Evolutionary conservation across 148 eudicot species (phyloP).

Genomic region (Heliosperma pusillum): DNA sequence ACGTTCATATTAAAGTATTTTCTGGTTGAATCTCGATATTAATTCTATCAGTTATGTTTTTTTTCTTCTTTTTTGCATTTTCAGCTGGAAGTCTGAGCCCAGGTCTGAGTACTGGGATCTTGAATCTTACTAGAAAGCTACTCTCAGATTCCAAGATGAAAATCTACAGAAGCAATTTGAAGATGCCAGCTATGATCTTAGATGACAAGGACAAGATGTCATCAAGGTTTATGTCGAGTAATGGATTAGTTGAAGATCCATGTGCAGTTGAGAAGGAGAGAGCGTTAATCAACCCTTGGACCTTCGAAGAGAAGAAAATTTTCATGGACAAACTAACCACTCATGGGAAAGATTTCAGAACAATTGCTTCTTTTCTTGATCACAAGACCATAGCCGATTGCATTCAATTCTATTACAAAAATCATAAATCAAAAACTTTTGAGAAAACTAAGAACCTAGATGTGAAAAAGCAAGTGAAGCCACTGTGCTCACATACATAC

Average conservation of each 20-base stretch:
- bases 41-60: neutral
- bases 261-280: slow-evolving; percentile 73
- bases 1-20: no score
- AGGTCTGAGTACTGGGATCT: slow-evolving; percentile 44
- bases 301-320: slow-evolving; percentile 57
- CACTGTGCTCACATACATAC: slow-evolving; percentile 42
- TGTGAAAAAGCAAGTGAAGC: slow-evolving; percentile 46
- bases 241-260: slow-evolving; percentile 83
- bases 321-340: slow-evolving; percentile 63
- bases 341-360: slow-evolving; percentile 73
- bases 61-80: slow-evolving; percentile 15
- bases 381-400: slow-evolving; percentile 87
- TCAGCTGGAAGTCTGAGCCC: slow-evolving; percentile 51
- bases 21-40: no score
- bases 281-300: slow-evolving; percentile 71
- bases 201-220: slow-evolving; percentile 50
- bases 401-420: slow-evolving; percentile 86
- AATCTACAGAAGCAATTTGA: slow-evolving; percentile 48
- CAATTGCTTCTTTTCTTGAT: slow-evolving; percentile 74
- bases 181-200: slow-evolving; percentile 78
- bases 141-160: slow-evolving; percentile 50
- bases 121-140: slow-evolving; percentile 46
- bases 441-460: slow-evolving; percentile 52
- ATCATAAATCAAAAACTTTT: slow-evolving; percentile 73
- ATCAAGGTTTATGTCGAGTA: slow-evolving; percentile 61